Conservation (phyloP, 148 eudicot genomes). For the Bassia scoparia region DNA sequence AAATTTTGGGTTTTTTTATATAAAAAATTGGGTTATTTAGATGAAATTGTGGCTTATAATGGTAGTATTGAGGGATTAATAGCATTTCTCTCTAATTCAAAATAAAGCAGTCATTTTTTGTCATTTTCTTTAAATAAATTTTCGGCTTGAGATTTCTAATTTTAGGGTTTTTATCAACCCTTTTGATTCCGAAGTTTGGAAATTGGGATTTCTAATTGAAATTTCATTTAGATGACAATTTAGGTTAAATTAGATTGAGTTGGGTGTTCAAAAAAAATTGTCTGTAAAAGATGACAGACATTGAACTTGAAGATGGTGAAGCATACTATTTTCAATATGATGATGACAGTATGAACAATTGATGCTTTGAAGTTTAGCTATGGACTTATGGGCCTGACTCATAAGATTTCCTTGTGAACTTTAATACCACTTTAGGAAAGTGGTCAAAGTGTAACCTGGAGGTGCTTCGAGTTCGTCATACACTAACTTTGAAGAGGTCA, state of each 20-base stretch:
- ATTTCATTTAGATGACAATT: constrained; percentile 16
- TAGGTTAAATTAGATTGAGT: constrained; percentile 25
- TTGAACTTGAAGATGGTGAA: constrained; percentile 44
- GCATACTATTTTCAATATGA: constrained; percentile 30
- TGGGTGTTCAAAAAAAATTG: constrained; percentile 1
- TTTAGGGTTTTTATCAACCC: background rate
- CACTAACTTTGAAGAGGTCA: background rate
- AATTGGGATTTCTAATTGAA: constrained; percentile 9
- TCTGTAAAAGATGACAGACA: constrained; percentile 34
- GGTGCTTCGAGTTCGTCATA: background rate
- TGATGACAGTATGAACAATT: constrained; percentile 21
- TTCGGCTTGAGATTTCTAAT: constrained; percentile 16
- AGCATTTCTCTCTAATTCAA: constrained; percentile 22
- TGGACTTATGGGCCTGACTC: background rate
- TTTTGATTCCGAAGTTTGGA: background rate
- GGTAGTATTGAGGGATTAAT: constrained; percentile 48
- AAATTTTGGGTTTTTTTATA: background rate
- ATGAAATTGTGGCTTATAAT: constrained; percentile 43
- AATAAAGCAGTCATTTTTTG: background rate
- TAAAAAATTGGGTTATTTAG: background rate
- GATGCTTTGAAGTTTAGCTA: background rate
- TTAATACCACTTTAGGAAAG: background rate
- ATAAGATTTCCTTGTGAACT: background rate
- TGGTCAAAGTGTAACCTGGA: background rate
- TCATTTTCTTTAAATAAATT: background rate